Evolutionary conservation across 2,329 filamentous ascomycete species (phyloP).

Genomic region (Capronia epimyces): DNA sequence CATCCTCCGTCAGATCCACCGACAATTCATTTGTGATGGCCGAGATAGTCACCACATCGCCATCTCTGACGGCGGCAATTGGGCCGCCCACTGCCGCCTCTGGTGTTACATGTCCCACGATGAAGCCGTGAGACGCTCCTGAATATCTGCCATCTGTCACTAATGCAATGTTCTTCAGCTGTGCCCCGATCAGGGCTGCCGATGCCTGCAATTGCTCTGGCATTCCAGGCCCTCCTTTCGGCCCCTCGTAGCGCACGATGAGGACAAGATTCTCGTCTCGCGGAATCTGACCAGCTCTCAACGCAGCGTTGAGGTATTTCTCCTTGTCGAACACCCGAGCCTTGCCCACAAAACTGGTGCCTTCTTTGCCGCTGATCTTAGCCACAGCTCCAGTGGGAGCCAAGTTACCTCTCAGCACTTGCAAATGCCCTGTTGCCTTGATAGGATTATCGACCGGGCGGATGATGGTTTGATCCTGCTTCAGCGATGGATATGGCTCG

Average conservation of each 20-base stretch:
- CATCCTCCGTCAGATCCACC: slow-evolving; percentile 67
- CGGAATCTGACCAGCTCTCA: slow-evolving; percentile 65
- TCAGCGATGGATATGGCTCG: slow-evolving; percentile 66
- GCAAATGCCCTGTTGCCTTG: slow-evolving; percentile 79
- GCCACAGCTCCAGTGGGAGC: slow-evolving; percentile 85
- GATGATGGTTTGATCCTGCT: slow-evolving; percentile 77
- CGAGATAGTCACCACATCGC: slow-evolving; percentile 80
- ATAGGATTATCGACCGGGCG: slow-evolving; percentile 74
- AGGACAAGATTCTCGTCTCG: slow-evolving; percentile 78
- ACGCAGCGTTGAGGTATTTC: slow-evolving; percentile 66
- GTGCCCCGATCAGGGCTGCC: slow-evolving; percentile 88
- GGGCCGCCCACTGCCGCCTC: slow-evolving; percentile 86
- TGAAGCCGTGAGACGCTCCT: slow-evolving; percentile 85
- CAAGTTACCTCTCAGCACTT: slow-evolving; percentile 80
- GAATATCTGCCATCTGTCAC: slow-evolving; percentile 89
- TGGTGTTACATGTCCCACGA: slow-evolving; percentile 86
- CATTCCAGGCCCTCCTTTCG: slow-evolving; percentile 91
- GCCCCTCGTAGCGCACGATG: slow-evolving; percentile 88
- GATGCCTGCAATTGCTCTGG: slow-evolving; percentile 86
- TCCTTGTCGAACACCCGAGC: slow-evolving; percentile 86
- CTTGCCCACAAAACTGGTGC: slow-evolving; percentile 70
- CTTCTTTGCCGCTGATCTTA: slow-evolving; percentile 96
- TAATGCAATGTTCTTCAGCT: slow-evolving; percentile 77
- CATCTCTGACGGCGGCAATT: slow-evolving; percentile 73
- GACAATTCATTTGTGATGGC: slow-evolving; percentile 67